These are phyloP conservation scores for Lanmaoa rubissima DNA, from an alignment of 768 basidiomycete genomes.

Conservation along the genomic window DNA sequence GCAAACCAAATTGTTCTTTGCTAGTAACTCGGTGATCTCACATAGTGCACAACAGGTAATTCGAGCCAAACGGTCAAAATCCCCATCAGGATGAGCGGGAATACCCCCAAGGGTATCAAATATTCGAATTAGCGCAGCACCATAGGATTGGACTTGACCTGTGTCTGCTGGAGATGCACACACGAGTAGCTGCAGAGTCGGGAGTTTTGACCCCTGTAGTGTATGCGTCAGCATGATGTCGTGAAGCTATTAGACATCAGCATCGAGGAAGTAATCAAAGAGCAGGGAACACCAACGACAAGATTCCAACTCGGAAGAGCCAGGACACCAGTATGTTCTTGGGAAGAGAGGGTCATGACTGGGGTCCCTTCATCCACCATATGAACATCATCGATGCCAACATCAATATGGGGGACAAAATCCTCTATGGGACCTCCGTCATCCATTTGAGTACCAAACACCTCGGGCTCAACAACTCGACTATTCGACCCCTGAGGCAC, in stretches of 20 bases:
- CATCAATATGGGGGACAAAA: constrained; percentile 12
- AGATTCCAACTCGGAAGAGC: constrained; percentile 50
- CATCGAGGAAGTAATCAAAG: not conserved
- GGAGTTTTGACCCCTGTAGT: constrained; percentile 33
- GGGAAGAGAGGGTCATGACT: constrained; percentile 14
- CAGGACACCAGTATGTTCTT: constrained; percentile 34
- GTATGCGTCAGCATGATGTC: constrained; percentile 61
- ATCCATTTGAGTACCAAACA: constrained; percentile 15
- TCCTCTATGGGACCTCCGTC: constrained; percentile 11
- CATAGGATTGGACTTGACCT: constrained; percentile 36
- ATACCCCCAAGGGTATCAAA: constrained; percentile 30
- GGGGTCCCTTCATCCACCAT: constrained; percentile 31
- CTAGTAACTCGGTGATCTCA: constrained; percentile 40
- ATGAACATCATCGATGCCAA: constrained; percentile 35
- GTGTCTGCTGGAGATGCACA: constrained; percentile 32
- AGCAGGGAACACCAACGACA: constrained; percentile 42
- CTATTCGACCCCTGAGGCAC: constrained; percentile 7
- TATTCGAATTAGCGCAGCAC: constrained; percentile 39
- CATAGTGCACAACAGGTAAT: constrained; percentile 38
- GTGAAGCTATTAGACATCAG: constrained; percentile 45
- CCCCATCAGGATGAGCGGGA: constrained; percentile 16
- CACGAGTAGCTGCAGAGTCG: constrained; percentile 56
- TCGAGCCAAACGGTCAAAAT: constrained; percentile 19
- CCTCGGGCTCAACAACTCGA: constrained; percentile 20
- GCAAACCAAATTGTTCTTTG: constrained; percentile 42